A percentile compares a stretch with the other conserved stretches of the same genome.
Evolutionary conservation across 192 early-diverging fungal genomes (phyloP).

Genomic region (Jimgerdemannia lactiflua): DNA sequence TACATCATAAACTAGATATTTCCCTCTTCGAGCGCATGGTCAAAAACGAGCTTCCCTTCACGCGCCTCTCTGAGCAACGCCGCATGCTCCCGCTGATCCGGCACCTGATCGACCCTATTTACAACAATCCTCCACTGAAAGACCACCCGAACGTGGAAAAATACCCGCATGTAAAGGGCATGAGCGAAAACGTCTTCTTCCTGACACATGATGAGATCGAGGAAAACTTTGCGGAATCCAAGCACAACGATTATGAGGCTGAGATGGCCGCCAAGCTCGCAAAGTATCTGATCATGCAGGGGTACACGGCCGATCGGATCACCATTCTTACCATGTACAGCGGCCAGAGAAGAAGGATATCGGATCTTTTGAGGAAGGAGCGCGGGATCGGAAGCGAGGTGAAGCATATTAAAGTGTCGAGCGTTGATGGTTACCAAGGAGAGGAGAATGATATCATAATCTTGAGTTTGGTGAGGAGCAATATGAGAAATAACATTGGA

Average conservation of each 20-base stretch:
- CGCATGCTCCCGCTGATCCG: constrained; percentile 57
- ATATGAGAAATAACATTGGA: constrained; percentile 78
- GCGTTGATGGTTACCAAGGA: constrained; percentile 98
- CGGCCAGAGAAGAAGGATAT: constrained; percentile 43
- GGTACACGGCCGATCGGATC: constrained; percentile 42
- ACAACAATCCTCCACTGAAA: constrained; percentile 33
- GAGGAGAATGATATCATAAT: constrained; percentile 99
- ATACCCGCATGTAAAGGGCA: constrained; percentile 39
- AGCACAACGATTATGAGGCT: constrained; percentile 44
- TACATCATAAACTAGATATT: constrained; percentile 40
- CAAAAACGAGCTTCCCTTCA: constrained; percentile 36
- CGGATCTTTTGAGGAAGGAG: constrained; percentile 29
- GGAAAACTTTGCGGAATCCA: constrained; percentile 40
- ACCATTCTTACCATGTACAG: constrained; percentile 59
- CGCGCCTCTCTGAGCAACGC: constrained; percentile 43
- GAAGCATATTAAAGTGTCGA: constrained; percentile 84
- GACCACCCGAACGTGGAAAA: constrained; percentile 38
- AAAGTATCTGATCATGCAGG: constrained; percentile 47
- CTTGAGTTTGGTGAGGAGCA: constrained; percentile 90
- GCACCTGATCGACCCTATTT: constrained; percentile 47
- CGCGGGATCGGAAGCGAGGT: constrained; percentile 10
- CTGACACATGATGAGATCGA: constrained; percentile 44
- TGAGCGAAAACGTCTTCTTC: constrained; percentile 47
- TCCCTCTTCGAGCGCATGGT: constrained; percentile 57
- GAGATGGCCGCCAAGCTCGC: constrained; percentile 47